Base-by-base conservation (phyloP, 192 early-diverging fungal genomes). In the Backusella luteola region DNA sequence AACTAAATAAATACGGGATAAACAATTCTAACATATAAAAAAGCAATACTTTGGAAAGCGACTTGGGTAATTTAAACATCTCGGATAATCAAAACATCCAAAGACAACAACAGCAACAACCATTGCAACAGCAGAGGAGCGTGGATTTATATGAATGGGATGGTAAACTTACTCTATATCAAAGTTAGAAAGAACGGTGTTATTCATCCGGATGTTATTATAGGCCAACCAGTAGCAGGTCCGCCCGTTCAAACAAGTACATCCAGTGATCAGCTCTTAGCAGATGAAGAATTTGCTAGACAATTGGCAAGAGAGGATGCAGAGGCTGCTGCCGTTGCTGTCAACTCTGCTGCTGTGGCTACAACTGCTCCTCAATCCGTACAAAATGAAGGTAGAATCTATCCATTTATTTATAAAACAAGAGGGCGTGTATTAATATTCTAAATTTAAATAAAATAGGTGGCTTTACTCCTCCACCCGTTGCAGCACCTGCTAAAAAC, bases 221-320 rank as follows among this genome's bases (percentile, higher is more conserved):
- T 53, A 23, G 75, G 52, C 3, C 67, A 69, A n/a, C 75, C 67
- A 6, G 39, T 36, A 52, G 67, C 32, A 52, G 32, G 5, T 5
- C 38, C 42, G 6, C 52, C 44, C 1, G 39, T n/a, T 9, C 36
- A 34, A 21, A 83, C 83, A 12, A 63, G 56, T 83, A 86, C 83
- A 34, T 74, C 81, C 35, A 72, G 76, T 49, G 84, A 86, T 9
- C 87, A 88, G 46, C 35, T 88, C 52, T 67, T 73, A 26, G 76
- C 80, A 19, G 87, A 88, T 49, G 87, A 88, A 69, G 87, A 88
- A 68, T 83, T 84, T 74, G 87, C 87, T 46, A 83, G 85, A 34
- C 80, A 77, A 23, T 67, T 88, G 69, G 87, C 87, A 11, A 56
- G 9, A 59, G 71, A 74, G 35, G 77, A 74, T 21, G 53, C 39